phyloP scores from a whole-genome alignment of 2,329 filamentous ascomycete genomes.

The Talaromyces sp. region DNA sequence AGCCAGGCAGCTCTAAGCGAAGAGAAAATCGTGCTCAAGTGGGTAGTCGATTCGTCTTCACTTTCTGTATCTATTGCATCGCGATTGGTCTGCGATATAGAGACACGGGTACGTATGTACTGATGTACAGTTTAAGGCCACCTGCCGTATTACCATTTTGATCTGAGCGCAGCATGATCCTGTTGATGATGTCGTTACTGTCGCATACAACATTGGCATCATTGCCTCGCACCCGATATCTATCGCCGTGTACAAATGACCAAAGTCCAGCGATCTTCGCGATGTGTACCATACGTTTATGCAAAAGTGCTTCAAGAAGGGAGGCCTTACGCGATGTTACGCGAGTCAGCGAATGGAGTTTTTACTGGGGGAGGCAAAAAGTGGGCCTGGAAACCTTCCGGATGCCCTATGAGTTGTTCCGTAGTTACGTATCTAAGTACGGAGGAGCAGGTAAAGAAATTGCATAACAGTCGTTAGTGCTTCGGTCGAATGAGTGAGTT shows the following conservation, averaged over 20 bases:
- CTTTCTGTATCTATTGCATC: too few relatives aligned
- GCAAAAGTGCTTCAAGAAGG: neutral
- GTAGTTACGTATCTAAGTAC: too few relatives aligned
- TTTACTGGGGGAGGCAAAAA: neutral
- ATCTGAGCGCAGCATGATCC: neutral
- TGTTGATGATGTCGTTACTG: neutral
- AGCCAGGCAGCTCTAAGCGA: neutral
- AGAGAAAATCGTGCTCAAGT: neutral
- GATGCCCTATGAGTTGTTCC: neutral
- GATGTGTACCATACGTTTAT: neutral
- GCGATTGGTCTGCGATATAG: neutral
- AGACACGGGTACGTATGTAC: neutral
- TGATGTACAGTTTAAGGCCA: neutral
- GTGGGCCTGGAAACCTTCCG: neutral
- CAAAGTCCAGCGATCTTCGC: neutral
- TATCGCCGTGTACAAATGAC: neutral
- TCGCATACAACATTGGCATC: neutral
- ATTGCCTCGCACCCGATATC: neutral
- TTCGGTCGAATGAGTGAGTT: too few relatives aligned
- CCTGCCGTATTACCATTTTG: constrained; percentile 1
- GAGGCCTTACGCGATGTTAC: neutral
- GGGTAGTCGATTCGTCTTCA: neutral
- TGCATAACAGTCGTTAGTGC: neutral
- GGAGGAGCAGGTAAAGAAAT: neutral
- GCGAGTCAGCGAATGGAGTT: neutral